A percentile compares a stretch with the other conserved stretches of the same genome.
These are phyloP conservation scores for Pyrus betulifolia DNA, from an alignment of 306 rosid genomes.

Conservation along the genomic window DNA sequence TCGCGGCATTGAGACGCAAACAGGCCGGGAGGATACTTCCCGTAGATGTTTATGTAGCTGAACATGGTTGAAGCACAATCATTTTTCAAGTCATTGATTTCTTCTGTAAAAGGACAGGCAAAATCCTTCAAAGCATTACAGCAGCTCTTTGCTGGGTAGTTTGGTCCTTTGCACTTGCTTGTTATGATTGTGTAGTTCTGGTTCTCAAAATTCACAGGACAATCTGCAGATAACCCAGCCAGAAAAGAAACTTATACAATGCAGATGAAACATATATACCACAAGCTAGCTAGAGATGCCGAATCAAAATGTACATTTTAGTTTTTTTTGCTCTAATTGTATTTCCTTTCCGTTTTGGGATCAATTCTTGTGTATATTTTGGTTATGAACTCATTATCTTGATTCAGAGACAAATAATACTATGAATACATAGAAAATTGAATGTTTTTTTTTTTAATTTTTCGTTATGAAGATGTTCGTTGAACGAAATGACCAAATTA, in stretches of 20 bases:
- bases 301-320: background rate
- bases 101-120: slow-evolving; percentile 49
- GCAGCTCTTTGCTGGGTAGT: slow-evolving; percentile 52
- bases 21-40: slow-evolving; percentile 83
- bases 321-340: background rate
- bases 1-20: slow-evolving; percentile 69
- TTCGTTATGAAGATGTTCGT: background rate
- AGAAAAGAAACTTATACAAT: background rate
- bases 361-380: background rate
- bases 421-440: background rate
- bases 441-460: too few species aligned
- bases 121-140: slow-evolving; percentile 78
- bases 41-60: slow-evolving; percentile 82
- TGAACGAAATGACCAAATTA: background rate
- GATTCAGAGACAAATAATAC: background rate
- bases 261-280: background rate
- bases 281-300: background rate
- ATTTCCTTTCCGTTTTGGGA: too few species aligned
- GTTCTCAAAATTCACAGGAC: slow-evolving; percentile 51
- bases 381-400: background rate
- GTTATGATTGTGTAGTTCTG: slow-evolving; percentile 76
- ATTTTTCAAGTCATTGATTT: slow-evolving; percentile 33
- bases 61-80: slow-evolving; percentile 74
- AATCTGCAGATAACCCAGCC: slow-evolving; percentile 34
- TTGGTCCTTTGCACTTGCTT: slow-evolving; percentile 88